Conservation (phyloP, 345 rosid genomes). For the Physaria fendleri region DNA sequence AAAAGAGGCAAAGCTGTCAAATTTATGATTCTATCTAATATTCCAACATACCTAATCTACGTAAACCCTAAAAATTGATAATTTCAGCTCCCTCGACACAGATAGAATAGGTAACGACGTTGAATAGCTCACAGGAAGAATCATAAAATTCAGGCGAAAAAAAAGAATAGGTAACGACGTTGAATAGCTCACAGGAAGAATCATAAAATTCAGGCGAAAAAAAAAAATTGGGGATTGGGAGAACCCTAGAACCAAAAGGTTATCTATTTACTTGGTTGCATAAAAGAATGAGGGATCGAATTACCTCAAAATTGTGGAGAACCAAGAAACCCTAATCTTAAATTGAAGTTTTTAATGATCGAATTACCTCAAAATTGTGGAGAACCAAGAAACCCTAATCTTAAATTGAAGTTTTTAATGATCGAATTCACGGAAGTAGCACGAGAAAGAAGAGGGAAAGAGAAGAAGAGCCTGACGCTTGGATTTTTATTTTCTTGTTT, state of each 20-base stretch:
- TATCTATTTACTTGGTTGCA: too few species aligned
- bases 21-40: background rate
- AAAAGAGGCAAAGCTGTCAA: conserved; percentile 1
- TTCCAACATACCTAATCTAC: background rate
- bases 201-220: background rate
- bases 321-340: conserved; percentile 18
- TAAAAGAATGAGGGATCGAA: background rate
- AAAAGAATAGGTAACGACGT: background rate
- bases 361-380: conserved; percentile 25
- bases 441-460: conserved; percentile 17
- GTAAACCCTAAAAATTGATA: conserved; percentile 15
- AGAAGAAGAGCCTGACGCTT: conserved; percentile 16
- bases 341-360: background rate
- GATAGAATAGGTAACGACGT: background rate
- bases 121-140: background rate
- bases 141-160: background rate
- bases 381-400: conserved; percentile 20
- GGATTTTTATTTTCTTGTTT: background rate
- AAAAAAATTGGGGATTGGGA: conserved; percentile 12
- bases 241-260: conserved; percentile 6
- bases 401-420: background rate
- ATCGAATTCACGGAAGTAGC: conserved; percentile 15
- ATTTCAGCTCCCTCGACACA: background rate
- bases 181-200: background rate
- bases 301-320: conserved; percentile 21